phyloP scores from a whole-genome alignment of 768 basidiomycete genomes.

The Lentinus tigrinus region DNA sequence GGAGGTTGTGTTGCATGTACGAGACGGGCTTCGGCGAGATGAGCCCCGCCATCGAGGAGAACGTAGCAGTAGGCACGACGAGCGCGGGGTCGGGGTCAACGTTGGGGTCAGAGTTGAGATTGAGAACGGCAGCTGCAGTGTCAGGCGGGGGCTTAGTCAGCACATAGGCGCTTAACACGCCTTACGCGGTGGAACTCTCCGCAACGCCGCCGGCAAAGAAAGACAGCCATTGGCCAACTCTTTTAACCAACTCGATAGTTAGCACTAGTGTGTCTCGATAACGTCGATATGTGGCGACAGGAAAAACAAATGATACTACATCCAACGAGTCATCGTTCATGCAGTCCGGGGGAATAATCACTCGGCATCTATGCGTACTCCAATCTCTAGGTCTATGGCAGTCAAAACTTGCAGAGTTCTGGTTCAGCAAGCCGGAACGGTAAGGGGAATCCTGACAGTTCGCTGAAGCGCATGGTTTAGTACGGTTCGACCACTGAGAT shows the following conservation, averaged over 20 bases:
- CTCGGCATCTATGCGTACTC: no score
- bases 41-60: constrained; percentile 30
- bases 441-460: constrained; percentile 80
- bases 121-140: neutral
- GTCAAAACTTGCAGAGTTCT: neutral
- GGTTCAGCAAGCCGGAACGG: constrained; percentile 76
- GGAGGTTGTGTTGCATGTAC: constrained; percentile 56
- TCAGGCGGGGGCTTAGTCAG: neutral
- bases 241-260: no score
- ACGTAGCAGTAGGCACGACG: constrained; percentile 1
- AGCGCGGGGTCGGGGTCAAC: neutral
- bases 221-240: no score
- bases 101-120: neutral
- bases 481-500: constrained; percentile 7
- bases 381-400: no score
- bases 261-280: no score
- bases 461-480: constrained; percentile 40
- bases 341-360: no score
- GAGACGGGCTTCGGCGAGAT: constrained; percentile 32
- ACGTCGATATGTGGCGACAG: no score
- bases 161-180: neutral
- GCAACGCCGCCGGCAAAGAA: no score
- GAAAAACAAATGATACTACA: no score
- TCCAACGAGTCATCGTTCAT: no score
- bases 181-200: neutral